Evolutionary conservation across 345 rosid genomes (phyloP).

Genomic region (Salix dunnii): DNA sequence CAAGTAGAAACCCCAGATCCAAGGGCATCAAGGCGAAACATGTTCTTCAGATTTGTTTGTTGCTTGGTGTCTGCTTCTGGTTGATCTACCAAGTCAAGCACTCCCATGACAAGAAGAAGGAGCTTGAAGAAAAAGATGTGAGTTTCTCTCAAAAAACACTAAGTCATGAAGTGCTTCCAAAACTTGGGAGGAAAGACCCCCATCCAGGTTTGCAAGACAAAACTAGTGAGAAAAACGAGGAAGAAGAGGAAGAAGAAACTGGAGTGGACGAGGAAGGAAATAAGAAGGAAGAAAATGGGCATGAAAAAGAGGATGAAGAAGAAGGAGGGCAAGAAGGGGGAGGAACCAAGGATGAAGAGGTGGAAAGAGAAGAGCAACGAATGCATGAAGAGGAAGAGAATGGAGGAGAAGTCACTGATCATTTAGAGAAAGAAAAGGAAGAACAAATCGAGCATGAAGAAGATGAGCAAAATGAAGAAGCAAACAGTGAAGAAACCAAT

Average conservation of each 20-base stretch:
- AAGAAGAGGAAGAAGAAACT: conserved; percentile 41
- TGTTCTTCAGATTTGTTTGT: conserved; percentile 69
- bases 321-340: conserved; percentile 20
- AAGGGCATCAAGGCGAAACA: conserved; percentile 62
- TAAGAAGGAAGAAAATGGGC: conserved; percentile 36
- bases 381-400: conserved; percentile 27
- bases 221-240: conserved; percentile 31
- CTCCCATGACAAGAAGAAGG: conserved; percentile 85
- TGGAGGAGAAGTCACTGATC: conserved; percentile 7
- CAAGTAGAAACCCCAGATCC: conserved; percentile 65
- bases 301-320: conserved; percentile 34
- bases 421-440: conserved; percentile 22
- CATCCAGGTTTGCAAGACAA: conserved; percentile 40
- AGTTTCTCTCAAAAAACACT: conserved; percentile 26
- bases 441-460: conserved; percentile 30
- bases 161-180: conserved; percentile 30
- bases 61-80: conserved; percentile 84
- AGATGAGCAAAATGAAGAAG: conserved; percentile 40
- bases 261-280: conserved; percentile 36
- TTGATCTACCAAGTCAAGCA: conserved; percentile 84
- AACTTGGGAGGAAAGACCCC: conserved; percentile 77
- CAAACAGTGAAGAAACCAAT: conserved; percentile 10
- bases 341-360: conserved; percentile 21
- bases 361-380: conserved; percentile 23
- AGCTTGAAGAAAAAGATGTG: conserved; percentile 51